Base-by-base conservation (phyloP, 495 filamentous ascomycete genomes). In the Lasiosphaeriaceae sp. region DNA sequence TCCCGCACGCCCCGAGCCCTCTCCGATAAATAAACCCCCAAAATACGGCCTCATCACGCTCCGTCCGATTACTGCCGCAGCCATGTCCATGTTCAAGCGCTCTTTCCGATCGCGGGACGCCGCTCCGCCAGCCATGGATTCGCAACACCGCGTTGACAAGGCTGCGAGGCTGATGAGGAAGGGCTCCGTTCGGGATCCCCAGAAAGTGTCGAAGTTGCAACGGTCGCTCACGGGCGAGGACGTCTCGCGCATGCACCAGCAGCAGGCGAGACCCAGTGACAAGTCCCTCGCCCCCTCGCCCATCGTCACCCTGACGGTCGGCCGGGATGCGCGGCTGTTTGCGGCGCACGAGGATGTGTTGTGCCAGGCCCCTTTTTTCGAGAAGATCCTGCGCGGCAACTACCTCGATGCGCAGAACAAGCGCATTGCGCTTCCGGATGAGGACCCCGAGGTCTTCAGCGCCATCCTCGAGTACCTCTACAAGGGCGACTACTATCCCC, bases 391-490 rank as follows among this genome's bases (percentile, higher is more conserved):
- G 64, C 80, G 79, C 47, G 77, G 82, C 54, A 80, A 84, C 56
- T 86, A 84, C 73, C 77, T 83, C 70, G 79, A 83, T 65, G 68
- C 83, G 48, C 68, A 77, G 62, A 76, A 78, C 67, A 88, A 86
- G 71, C 82, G 82, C 58, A 86, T 96, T 73, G 76, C 84, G 49
- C 84, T 97, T 46, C 88, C 90, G 11, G 83, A 91, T 64, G 92
- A 96, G 74, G 83, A 91, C 66, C 88, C 92, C 21, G 90, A 95
- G 71, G 81, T 94, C 70, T 89, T 97, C 77, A 93, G 90, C 62
- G 90, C 86, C 24, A 80, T 97, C 34, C 87, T 97, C 63, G 91
- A 96, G 70, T 96, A 90, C 69, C 86, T 96, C 57, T 96, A 96
- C 83, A 92, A 92, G 75, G 81, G 91, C 77, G 92, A 96, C 74